A percentile compares a stretch with the other conserved stretches of the same genome.
These are phyloP conservation scores for Phalaenopsis hybrid DNA, from an alignment of 116 monocot species.

Conservation along the genomic window DNA sequence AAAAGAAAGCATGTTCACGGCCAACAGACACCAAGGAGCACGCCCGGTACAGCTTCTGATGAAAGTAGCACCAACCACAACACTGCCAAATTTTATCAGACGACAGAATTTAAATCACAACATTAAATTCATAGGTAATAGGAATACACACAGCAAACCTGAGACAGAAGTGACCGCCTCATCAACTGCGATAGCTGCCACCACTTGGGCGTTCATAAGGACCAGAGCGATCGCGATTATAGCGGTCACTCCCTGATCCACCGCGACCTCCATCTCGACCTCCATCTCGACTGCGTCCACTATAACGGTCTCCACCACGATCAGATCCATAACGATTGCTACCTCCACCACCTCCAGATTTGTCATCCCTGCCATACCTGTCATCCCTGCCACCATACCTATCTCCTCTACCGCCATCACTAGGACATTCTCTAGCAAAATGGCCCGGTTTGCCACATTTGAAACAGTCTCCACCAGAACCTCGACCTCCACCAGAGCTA, in stretches of 20 bases:
- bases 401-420: constrained; percentile 71
- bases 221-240: constrained; percentile 76
- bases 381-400: constrained; percentile 55
- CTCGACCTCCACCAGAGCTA: constrained; percentile 46
- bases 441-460: constrained; percentile 98
- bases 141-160: constrained; percentile 1
- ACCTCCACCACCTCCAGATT: constrained; percentile 28
- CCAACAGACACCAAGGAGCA: background rate
- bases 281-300: constrained; percentile 50
- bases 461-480: constrained; percentile 67
- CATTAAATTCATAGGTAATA: background rate
- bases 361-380: constrained; percentile 47
- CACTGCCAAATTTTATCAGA: background rate
- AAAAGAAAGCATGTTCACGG: background rate
- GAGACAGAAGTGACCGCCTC: background rate
- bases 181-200: constrained; percentile 43
- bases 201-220: constrained; percentile 79
- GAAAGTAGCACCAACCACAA: background rate
- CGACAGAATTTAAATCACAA: background rate
- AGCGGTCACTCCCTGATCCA: constrained; percentile 53
- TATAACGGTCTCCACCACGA: constrained; percentile 59
- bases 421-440: constrained; percentile 95
- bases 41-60: background rate
- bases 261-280: constrained; percentile 23
- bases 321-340: constrained; percentile 63